Conservation (phyloP, 78 protist genomes). For the Chrysochromulina tobinii region DNA sequence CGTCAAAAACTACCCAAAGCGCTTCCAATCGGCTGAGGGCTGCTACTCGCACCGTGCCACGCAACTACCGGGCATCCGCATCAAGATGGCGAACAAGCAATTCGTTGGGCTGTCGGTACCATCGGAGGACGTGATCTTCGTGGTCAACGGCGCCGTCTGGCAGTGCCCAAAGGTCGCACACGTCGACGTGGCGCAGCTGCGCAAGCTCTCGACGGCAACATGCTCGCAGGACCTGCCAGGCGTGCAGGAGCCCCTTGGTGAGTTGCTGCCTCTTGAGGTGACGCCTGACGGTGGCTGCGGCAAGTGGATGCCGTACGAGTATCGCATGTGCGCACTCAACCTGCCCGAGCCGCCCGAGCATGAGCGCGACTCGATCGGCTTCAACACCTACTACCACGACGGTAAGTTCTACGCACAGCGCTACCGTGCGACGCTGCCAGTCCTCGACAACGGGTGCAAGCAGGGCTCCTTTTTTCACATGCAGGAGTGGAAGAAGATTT, state of each 20-base stretch:
- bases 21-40: conserved; percentile 18
- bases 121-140: neutral
- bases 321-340: neutral
- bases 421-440: neutral
- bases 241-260: conserved; percentile 1
- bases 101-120: neutral
- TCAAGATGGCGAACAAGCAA: conserved; percentile 5
- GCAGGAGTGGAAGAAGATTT: conserved; percentile 28
- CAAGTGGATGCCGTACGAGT: neutral
- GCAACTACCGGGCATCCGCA: neutral
- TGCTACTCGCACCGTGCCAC: neutral
- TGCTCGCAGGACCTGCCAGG: neutral
- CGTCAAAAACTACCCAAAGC: neutral
- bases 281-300: neutral
- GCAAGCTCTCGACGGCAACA: neutral
- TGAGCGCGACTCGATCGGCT: neutral
- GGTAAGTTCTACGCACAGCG: neutral
- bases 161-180: neutral
- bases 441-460: neutral
- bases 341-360: neutral
- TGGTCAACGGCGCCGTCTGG: neutral
- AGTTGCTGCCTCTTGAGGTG: neutral
- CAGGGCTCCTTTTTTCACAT: conserved; percentile 3
- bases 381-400: neutral
- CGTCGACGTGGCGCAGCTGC: neutral